Conservation (phyloP, 495 filamentous ascomycete species). For the Neurospora tetraspora region DNA sequence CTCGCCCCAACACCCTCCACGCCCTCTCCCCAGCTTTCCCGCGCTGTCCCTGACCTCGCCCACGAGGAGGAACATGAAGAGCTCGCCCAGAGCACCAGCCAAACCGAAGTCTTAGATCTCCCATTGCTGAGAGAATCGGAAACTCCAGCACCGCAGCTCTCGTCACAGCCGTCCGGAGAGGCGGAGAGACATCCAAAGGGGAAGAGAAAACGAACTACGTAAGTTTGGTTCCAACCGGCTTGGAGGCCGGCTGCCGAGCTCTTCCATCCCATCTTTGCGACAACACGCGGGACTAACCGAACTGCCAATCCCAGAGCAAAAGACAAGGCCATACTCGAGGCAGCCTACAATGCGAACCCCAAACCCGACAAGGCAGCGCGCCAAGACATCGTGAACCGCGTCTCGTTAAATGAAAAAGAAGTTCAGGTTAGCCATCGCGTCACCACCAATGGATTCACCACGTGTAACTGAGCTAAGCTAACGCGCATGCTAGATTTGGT, state of each 20-base stretch:
- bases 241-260: neutral
- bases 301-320: slow-evolving; percentile 47
- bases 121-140: neutral
- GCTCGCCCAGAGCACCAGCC: neutral
- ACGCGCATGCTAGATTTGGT: slow-evolving; percentile 71
- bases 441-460: neutral
- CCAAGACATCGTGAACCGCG: slow-evolving; percentile 69
- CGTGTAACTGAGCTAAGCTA: neutral
- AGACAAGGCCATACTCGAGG: slow-evolving; percentile 85
- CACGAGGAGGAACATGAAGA: neutral
- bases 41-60: neutral
- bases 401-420: slow-evolving; percentile 91
- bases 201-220: slow-evolving; percentile 47
- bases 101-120: neutral
- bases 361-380: slow-evolving; percentile 91
- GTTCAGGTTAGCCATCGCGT: slow-evolving; percentile 63
- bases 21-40: neutral
- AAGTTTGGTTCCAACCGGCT: slow-evolving; percentile 13
- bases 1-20: neutral
- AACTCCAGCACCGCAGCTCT: neutral
- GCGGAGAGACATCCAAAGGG: slow-evolving; percentile 33
- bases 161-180: slow-evolving; percentile 3
- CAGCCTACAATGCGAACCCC: slow-evolving; percentile 72
- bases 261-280: neutral
- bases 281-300: slow-evolving; percentile 9